Base-by-base conservation (phyloP, 805 yeast genomes). In the Huiozyma sinensis region DNA sequence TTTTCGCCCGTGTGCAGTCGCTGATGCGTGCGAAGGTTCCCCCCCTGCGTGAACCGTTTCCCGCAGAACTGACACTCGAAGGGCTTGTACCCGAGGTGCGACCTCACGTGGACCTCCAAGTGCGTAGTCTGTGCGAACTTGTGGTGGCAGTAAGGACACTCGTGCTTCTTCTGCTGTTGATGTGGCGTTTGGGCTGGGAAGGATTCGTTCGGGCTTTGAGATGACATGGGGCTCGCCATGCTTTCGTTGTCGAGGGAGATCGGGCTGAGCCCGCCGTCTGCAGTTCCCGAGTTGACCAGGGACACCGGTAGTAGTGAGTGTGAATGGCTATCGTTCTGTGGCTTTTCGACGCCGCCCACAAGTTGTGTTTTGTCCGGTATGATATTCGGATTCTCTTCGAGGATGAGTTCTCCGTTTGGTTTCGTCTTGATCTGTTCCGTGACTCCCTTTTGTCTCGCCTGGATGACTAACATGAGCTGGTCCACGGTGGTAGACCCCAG, bases 1-100 rank as follows among this genome's bases (percentile, higher is more conserved):
- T 84, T 83, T 55, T 89, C 95, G 28, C 96, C 96, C 0, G 96
- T 87, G 56, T 87, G 96, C 32, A 87, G 68, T 50, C 95, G 68
- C 55, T 79, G 68, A 66, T 88, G 96, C 0, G 96, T 88, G 44
- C 95, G 65, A 51, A 88, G 67, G 61, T 87, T 87, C 24, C 95
- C 95, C 39, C 95, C 90, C 60, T 87, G 96, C 0, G 95, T 85
- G 53, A 87, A 87, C 43, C 82, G 64, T 61, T 87, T 87, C 11
- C 78, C 81, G 66, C 95, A 88, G 54, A 68, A 81, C 17, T 73
- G 71, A 61, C 96, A 88, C 53, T 73, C 79, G 59, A 79, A 87
- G 7, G 95, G 95, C 56, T 87, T 82, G 50, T 76, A 75, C 0
- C 95, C 95, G 55, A 87, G 81, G 60, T 87, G 96, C 0, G 90